Conservation (phyloP, 768 basidiomycete genomes). For the Austroboletus eburneus region DNA sequence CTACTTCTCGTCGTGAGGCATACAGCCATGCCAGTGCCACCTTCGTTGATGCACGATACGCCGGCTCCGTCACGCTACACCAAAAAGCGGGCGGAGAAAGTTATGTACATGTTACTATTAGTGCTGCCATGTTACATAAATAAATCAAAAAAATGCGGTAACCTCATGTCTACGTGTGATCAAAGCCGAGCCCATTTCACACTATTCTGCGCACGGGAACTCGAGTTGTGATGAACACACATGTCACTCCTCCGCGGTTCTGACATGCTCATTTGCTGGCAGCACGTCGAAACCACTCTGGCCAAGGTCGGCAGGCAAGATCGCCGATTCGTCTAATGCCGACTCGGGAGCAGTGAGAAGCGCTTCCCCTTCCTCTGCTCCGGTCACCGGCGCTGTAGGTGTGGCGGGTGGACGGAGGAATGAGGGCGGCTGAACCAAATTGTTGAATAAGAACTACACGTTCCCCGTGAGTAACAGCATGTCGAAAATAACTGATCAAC, state of each 20-base stretch:
- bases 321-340: conserved; percentile 74
- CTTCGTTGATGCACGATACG: no score
- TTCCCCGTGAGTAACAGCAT: conserved; percentile 5
- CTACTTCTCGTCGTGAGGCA: no score
- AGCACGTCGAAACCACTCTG: conserved; percentile 81
- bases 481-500: conserved; percentile 17
- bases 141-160: no score
- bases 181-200: no score
- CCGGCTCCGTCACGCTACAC: no score
- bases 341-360: conserved; percentile 35
- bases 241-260: conserved; percentile 15
- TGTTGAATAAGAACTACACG: conserved; percentile 83
- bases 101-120: no score
- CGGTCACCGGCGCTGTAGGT: conserved; percentile 26
- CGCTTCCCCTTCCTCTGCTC: conserved; percentile 56
- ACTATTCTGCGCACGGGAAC: no score
- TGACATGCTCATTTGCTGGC: conserved; percentile 41
- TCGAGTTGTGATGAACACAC: no score
- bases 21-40: no score
- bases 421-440: conserved; percentile 62
- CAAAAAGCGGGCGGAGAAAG: no score
- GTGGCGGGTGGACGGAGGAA: conserved; percentile 43
- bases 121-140: no score
- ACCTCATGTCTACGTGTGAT: no score
- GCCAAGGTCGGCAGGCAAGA: conserved; percentile 76